Percentiles rank a stretch among this genome's conserved stretches.
These are phyloP conservation scores for Catunica adiposa DNA, from an alignment of 2,329 filamentous ascomycete species.

Conservation along the genomic window DNA sequence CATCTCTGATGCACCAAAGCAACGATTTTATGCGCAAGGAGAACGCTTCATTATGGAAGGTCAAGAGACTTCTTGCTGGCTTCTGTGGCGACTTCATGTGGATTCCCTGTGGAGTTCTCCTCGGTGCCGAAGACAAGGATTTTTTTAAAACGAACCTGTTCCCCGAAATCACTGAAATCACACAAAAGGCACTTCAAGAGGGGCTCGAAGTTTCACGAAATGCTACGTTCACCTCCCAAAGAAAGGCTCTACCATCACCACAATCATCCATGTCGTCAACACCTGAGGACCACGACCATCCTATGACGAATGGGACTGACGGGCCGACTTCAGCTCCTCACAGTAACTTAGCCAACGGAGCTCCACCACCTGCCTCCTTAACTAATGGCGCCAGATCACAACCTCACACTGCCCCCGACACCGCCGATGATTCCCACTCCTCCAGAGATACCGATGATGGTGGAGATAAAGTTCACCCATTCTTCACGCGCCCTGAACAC, in stretches of 20 bases:
- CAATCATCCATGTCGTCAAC: background rate
- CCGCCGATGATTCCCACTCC: background rate
- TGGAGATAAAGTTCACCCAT: constrained; percentile 47
- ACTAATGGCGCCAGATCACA: too few relatives aligned
- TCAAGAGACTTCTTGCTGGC: constrained; percentile 56
- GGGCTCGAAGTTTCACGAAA: constrained; percentile 4
- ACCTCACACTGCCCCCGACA: background rate
- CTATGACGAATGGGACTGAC: background rate
- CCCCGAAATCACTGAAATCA: constrained; percentile 23
- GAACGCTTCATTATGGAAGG: constrained; percentile 53
- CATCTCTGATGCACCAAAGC: constrained; percentile 52
- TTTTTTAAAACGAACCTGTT: constrained; percentile 35
- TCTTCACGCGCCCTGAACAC: constrained; percentile 49
- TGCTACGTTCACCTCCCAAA: background rate
- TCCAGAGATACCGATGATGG: constrained; percentile 14
- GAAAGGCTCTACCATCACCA: too few relatives aligned
- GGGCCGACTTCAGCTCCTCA: background rate
- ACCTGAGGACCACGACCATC: background rate
- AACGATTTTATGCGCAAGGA: constrained; percentile 59
- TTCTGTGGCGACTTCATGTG: constrained; percentile 60
- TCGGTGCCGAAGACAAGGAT: constrained; percentile 38
- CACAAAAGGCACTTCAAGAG: constrained; percentile 9
- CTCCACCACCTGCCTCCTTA: background rate
- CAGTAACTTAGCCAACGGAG: background rate
- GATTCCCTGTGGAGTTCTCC: constrained; percentile 43